Evolutionary conservation across 129 eudicot species (phyloP).

Genomic region (Smallanthus sonchifolius): DNA sequence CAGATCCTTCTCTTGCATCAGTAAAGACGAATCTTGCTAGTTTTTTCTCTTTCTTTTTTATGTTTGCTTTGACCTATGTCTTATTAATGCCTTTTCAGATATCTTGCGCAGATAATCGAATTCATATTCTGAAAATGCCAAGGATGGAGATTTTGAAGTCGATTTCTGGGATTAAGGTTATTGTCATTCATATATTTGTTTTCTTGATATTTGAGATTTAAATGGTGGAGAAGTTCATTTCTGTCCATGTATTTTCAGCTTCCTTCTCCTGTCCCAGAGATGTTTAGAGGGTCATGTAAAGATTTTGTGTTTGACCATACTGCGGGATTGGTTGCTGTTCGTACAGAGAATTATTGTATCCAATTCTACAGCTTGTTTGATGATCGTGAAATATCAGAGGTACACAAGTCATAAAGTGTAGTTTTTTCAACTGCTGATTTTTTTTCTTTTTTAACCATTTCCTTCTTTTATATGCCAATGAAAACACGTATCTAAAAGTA

Average conservation of each 20-base stretch:
- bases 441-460: neutral
- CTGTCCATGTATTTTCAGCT: constrained; percentile 51
- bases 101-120: constrained; percentile 91
- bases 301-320: constrained; percentile 53
- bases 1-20: constrained; percentile 70
- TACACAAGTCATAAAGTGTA: constrained; percentile 17
- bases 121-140: constrained; percentile 74
- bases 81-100: constrained; percentile 47
- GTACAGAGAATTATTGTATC: constrained; percentile 74
- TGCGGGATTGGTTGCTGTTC: constrained; percentile 63
- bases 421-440: neutral
- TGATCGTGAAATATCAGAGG: constrained; percentile 89
- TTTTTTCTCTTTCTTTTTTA: constrained; percentile 1
- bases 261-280: constrained; percentile 51
- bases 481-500: neutral
- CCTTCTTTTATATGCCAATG: neutral
- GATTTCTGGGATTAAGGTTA: constrained; percentile 87
- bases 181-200: constrained; percentile 13
- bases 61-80: neutral
- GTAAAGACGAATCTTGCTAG: constrained; percentile 39
- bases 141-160: constrained; percentile 77
- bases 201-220: neutral
- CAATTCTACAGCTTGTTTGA: constrained; percentile 79
- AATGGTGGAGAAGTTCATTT: constrained; percentile 2
- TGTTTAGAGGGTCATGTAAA: constrained; percentile 35